Conservation (phyloP, 495 filamentous ascomycete species). For the Penicillium daleae region DNA sequence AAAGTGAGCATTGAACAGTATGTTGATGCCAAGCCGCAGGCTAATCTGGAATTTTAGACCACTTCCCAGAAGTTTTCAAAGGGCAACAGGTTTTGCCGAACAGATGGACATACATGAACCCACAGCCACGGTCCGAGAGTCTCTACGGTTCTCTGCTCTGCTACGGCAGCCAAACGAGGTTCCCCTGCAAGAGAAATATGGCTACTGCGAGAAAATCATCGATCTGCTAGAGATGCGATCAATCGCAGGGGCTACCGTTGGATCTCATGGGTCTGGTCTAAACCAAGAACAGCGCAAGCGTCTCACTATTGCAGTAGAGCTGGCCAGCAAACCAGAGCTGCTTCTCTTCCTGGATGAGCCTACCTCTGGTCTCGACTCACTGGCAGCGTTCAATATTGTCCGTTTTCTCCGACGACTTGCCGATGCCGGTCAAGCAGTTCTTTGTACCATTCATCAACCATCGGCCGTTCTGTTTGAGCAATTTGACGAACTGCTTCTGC, state of each 20-base stretch:
- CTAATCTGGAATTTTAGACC: slow-evolving; percentile 29
- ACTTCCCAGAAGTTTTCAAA: slow-evolving; percentile 52
- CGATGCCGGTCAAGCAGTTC: slow-evolving; percentile 69
- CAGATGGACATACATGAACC: slow-evolving; percentile 68
- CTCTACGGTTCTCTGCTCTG: slow-evolving; percentile 61
- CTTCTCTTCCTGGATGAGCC: slow-evolving; percentile 80
- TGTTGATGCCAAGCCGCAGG: background rate
- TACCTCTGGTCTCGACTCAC: slow-evolving; percentile 71
- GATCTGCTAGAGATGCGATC: slow-evolving; percentile 62
- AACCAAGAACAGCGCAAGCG: slow-evolving; percentile 66
- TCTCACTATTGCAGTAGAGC: slow-evolving; percentile 70
- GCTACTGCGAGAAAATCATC: slow-evolving; percentile 64
- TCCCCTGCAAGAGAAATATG: slow-evolving; percentile 62
- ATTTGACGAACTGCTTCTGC: slow-evolving; percentile 72
- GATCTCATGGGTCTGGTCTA: slow-evolving; percentile 54
- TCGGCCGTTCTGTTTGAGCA: slow-evolving; percentile 72
- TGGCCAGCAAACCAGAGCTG: slow-evolving; percentile 67
- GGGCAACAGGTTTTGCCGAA: slow-evolving; percentile 62
- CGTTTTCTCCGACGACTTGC: slow-evolving; percentile 68
- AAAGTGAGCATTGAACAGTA: slow-evolving; percentile 30
- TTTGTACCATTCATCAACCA: slow-evolving; percentile 84
- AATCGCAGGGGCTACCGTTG: slow-evolving; percentile 60
- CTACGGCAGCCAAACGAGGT: slow-evolving; percentile 61
- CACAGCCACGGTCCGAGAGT: slow-evolving; percentile 64
- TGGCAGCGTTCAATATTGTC: slow-evolving; percentile 68